These are phyloP conservation scores for Henckelia pumila DNA, from an alignment of 257 asterid species.

Conservation along the genomic window DNA sequence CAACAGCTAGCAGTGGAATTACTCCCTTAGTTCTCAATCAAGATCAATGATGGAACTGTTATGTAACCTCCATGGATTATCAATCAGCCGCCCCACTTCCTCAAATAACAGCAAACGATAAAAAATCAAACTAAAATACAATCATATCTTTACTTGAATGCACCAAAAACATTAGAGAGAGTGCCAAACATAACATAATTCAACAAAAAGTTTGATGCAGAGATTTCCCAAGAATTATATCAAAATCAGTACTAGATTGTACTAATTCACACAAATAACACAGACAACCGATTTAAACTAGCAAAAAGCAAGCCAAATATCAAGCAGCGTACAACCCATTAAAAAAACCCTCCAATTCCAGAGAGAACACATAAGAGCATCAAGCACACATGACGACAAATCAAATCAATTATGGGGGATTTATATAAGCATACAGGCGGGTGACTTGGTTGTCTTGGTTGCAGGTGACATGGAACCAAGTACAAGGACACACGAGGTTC, in stretches of 20 bases:
- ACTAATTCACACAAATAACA: constrained; percentile 2
- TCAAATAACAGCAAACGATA: not conserved
- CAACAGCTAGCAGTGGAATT: constrained; percentile 6
- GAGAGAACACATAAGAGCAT: not conserved
- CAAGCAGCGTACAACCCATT: constrained; percentile 1
- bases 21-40: not conserved
- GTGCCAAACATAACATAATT: not conserved
- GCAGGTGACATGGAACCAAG: constrained; percentile 68
- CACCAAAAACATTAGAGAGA: not conserved
- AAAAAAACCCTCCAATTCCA: not conserved
- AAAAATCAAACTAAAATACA: not conserved
- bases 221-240: not conserved
- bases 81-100: not conserved
- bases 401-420: not conserved
- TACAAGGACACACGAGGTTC: constrained; percentile 55
- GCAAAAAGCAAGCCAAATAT: not conserved
- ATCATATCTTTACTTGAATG: not conserved
- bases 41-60: not conserved
- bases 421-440: constrained; percentile 44
- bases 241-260: constrained; percentile 8
- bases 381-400: not conserved
- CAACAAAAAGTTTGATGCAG: not conserved
- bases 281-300: constrained; percentile 1
- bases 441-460: constrained; percentile 56
- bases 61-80: not conserved